Conservation (phyloP, 768 basidiomycete genomes). For the Trametes cingulata region DNA sequence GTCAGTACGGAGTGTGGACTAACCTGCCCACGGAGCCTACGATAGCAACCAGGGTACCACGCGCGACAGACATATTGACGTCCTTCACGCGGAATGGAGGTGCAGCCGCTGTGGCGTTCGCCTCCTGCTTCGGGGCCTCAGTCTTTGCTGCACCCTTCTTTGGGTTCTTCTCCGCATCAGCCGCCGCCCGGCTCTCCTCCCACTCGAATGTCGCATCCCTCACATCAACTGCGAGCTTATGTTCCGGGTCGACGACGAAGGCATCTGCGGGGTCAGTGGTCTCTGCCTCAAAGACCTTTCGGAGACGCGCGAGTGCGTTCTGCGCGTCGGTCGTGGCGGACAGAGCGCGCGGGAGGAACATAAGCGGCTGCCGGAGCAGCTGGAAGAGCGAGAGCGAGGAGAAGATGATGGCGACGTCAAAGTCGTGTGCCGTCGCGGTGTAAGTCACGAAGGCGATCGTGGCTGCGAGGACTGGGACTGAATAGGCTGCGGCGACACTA, state of each 20-base stretch:
- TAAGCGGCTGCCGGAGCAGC: constrained; percentile 68
- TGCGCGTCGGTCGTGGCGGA: constrained; percentile 65
- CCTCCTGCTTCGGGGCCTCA: constrained; percentile 11
- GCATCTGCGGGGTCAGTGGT: constrained; percentile 37
- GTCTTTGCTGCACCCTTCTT: constrained; percentile 18
- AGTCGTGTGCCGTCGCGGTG: constrained; percentile 50
- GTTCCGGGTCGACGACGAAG: constrained; percentile 44
- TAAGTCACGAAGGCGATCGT: constrained; percentile 70
- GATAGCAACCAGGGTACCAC: constrained; percentile 61
- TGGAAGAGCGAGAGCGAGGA: constrained; percentile 63
- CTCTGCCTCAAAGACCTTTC: constrained; percentile 57
- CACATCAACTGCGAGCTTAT: constrained; percentile 51
- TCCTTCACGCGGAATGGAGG: constrained; percentile 53
- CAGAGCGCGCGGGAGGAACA: constrained; percentile 63
- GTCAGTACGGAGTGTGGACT: background rate
- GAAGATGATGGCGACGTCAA: constrained; percentile 71
- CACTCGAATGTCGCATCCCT: constrained; percentile 64
- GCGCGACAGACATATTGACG: constrained; percentile 52
- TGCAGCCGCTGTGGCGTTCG: background rate
- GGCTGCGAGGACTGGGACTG: constrained; percentile 63
- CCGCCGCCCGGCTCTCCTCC: constrained; percentile 41
- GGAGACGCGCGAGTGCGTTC: constrained; percentile 54
- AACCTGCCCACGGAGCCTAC: constrained; percentile 67
- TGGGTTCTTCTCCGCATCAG: constrained; percentile 21
- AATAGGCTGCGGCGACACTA: constrained; percentile 55